phyloP scores from a whole-genome alignment of 2,329 filamentous ascomycete species.

The Trichophyton simii region DNA sequence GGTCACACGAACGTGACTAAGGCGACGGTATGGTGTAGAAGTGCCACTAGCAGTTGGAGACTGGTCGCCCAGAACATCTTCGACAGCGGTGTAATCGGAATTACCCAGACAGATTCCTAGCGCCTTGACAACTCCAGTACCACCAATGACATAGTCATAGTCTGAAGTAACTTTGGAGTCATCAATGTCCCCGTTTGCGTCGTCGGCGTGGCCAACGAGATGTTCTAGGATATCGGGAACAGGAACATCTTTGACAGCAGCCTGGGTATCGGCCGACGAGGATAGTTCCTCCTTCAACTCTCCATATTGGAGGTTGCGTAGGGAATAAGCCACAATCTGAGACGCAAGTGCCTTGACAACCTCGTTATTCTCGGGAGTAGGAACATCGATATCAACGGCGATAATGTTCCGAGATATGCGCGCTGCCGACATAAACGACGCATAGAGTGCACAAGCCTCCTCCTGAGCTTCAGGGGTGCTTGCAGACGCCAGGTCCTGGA shows the following conservation, averaged over 20 bases:
- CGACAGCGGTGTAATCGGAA: slow-evolving; percentile 40
- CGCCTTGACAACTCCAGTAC: slow-evolving; percentile 89
- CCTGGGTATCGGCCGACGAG: slow-evolving; percentile 31
- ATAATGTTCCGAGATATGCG: slow-evolving; percentile 73
- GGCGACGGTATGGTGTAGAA: slow-evolving; percentile 42
- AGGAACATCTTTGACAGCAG: slow-evolving; percentile 40
- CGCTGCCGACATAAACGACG: slow-evolving; percentile 77
- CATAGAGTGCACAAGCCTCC: slow-evolving; percentile 86
- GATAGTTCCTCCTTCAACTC: slow-evolving; percentile 50
- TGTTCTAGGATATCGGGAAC: slow-evolving; percentile 76
- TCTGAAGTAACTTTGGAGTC: slow-evolving; percentile 62
- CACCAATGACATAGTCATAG: slow-evolving; percentile 90
- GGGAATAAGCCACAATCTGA: slow-evolving; percentile 86
- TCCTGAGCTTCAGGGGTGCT: slow-evolving; percentile 71
- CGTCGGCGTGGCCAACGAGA: slow-evolving; percentile 60
- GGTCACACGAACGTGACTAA: slow-evolving; percentile 37
- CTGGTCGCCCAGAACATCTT: slow-evolving; percentile 22
- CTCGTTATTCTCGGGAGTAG: slow-evolving; percentile 67
- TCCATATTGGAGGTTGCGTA: slow-evolving; percentile 76
- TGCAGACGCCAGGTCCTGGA: slow-evolving; percentile 58
- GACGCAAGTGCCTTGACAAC: slow-evolving; percentile 84
- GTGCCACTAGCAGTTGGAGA: slow-evolving; percentile 39
- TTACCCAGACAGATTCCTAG: slow-evolving; percentile 82
- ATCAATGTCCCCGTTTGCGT: slow-evolving; percentile 40
- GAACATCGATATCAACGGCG: slow-evolving; percentile 84